phyloP scores from a whole-genome alignment of 192 early-diverging fungal species.

The Backusella liffmaniae region DNA sequence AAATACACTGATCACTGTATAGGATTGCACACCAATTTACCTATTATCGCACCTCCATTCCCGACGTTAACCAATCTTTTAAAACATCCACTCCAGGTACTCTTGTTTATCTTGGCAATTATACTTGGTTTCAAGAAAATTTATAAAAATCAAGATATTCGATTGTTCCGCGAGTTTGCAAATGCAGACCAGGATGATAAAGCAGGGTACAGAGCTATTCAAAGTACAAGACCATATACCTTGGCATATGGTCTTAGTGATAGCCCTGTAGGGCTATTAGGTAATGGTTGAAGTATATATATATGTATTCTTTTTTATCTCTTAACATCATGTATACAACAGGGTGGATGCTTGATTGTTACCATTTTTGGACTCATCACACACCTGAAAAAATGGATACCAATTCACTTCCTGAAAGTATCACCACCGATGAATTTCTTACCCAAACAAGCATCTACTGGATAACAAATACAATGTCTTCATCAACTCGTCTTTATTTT shows the following conservation, averaged over 20 bases:
- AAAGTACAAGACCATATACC: constrained; percentile 23
- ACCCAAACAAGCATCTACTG: constrained; percentile 55
- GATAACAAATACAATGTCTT: constrained; percentile 57
- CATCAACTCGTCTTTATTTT: constrained; percentile 61
- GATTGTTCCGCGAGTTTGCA: neutral
- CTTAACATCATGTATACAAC: neutral
- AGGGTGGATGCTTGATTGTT: constrained; percentile 33
- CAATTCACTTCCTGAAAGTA: constrained; percentile 8
- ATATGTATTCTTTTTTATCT: neutral
- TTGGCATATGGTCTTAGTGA: constrained; percentile 23
- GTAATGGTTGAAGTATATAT: neutral
- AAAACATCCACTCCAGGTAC: neutral
- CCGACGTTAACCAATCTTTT: constrained; percentile 7
- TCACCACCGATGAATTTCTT: constrained; percentile 27
- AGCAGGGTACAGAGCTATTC: constrained; percentile 25
- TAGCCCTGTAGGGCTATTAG: constrained; percentile 27
- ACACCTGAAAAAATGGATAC: neutral
- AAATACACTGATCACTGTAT: constrained; percentile 9
- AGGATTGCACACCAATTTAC: constrained; percentile 18
- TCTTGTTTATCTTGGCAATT: neutral
- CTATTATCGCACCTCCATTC: neutral
- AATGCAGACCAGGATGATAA: constrained; percentile 1
- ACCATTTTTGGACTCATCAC: constrained; percentile 26
- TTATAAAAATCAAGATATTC: neutral
- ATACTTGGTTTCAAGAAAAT: constrained; percentile 8